Base-by-base conservation (phyloP, 176 grass and related monocot genomes). In the Hordeum vulgare region DNA sequence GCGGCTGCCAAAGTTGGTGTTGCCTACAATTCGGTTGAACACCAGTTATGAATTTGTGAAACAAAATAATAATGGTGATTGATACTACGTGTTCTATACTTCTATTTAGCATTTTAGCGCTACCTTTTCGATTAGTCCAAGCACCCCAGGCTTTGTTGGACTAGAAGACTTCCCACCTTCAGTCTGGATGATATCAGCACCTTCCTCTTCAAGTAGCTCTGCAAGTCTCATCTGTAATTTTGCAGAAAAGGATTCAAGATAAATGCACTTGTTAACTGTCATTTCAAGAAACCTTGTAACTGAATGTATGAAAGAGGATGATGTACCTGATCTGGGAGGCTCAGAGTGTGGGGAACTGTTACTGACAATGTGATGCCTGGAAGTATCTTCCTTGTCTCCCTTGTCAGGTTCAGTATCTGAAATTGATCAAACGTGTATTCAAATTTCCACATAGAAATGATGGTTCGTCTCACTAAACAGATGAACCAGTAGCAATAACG, bases 121-220 rank as follows among this genome's bases (percentile, higher is more conserved):
- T 87, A 92, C 96, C 87, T 98, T 98, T 86, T 94, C 96, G 42
- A 98, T 98, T 78, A 98, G 71, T 36, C 96, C 96, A 75, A 90
- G 93, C 17, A 96, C 83, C 13, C 96, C 96, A 10, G 93, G 79
- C 53, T 90, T 98, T 81, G 91, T 89, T 2, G 93, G 96, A 39
- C 68, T 94, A 28, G 93, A 92, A 71, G 81, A 94, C 81, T 96
- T 98, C 13, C 96, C 96, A 1, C 96, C 96, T 86, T 98, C 96
- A 14, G 93, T 96, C 80, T 98, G 91, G 21, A 99, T 96, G 64
- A 99, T 92, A 80, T 99, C 93, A 11, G 82, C 93, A 7, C 91
- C 93, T 85, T 98, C 96, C 74, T 94, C 91, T 92, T 99, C 83
- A 0, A 99, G 91, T 79, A 89, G 74, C 59, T 99, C 96, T 15